A percentile compares a stretch with the other conserved stretches of the same genome.
Evolutionary conservation across 202 grass and related monocot genomes (phyloP).

Genomic region (Hordeum pubiflorum): DNA sequence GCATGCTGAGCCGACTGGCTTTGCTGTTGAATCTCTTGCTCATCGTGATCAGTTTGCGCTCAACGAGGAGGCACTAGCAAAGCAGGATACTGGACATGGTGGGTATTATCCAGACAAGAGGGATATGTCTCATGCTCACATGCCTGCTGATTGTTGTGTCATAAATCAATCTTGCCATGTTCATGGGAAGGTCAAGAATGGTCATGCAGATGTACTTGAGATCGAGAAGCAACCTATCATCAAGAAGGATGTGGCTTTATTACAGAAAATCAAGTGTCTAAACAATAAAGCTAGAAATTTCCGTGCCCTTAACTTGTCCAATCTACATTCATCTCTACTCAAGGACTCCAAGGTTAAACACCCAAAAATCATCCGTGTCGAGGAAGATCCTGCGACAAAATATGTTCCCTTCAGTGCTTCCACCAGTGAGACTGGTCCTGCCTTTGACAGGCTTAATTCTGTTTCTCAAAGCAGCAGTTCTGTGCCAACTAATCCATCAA

Average conservation of each 20-base stretch:
- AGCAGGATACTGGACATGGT: conserved; percentile 7
- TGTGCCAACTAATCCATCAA: conserved; percentile 1
- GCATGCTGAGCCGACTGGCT: conserved; percentile 21
- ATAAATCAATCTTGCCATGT: conserved; percentile 37
- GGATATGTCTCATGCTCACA: conserved; percentile 27
- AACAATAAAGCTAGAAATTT: conserved; percentile 67
- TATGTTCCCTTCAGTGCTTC: background rate
- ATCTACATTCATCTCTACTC: conserved; percentile 5
- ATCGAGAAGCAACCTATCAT: conserved; percentile 43
- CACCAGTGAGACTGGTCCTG: conserved; percentile 17
- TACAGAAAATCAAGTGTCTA: conserved; percentile 72
- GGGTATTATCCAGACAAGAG: conserved; percentile 21
- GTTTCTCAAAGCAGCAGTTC: conserved; percentile 12
- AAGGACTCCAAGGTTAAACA: conserved; percentile 36
- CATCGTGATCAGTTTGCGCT: conserved; percentile 33
- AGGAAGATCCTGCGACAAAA: conserved; percentile 20
- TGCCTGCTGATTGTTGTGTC: conserved; percentile 34
- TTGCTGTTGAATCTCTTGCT: conserved; percentile 45
- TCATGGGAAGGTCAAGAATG: conserved; percentile 29
- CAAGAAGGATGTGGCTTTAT: conserved; percentile 49
- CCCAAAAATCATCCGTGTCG: conserved; percentile 7
- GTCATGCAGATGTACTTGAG: conserved; percentile 20
- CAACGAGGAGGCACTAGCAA: conserved; percentile 25
- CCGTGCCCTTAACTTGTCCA: conserved; percentile 12
- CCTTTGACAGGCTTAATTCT: conserved; percentile 3